Percentiles rank a stretch among this genome's conserved stretches.
Evolutionary conservation across 2,329 filamentous ascomycete species (phyloP).

Genomic region (Claviceps sp.): DNA sequence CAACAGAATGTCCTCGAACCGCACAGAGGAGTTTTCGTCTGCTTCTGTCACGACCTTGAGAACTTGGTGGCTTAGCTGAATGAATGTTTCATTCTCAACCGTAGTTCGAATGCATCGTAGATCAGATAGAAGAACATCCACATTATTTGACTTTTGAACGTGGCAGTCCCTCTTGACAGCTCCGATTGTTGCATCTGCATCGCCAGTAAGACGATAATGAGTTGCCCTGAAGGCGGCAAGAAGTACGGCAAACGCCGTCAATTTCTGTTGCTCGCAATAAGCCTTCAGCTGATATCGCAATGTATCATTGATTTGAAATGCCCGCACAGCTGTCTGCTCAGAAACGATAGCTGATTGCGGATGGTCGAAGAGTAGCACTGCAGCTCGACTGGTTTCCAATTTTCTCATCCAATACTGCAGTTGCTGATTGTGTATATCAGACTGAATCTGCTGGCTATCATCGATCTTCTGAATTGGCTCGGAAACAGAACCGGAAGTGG

Average conservation of each 20-base stretch:
- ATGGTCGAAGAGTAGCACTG: conserved; percentile 9
- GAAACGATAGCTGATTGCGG: conserved; percentile 8
- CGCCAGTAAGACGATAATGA: conserved; percentile 14
- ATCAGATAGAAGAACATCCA: conserved; percentile 14
- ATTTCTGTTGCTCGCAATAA: conserved; percentile 6
- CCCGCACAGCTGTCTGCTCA: conserved; percentile 5
- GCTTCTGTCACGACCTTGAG: background rate
- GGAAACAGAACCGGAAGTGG: background rate
- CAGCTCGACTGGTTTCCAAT: conserved; percentile 8
- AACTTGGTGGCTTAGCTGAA: conserved; percentile 8
- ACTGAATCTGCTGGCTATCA: background rate
- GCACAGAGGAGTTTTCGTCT: background rate
- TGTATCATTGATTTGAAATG: conserved; percentile 3
- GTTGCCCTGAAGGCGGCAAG: conserved; percentile 13
- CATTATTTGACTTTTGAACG: background rate
- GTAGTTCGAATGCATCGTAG: conserved; percentile 11
- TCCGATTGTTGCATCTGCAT: conserved; percentile 13
- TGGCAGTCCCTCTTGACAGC: conserved; percentile 10
- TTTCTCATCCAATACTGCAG: conserved; percentile 13
- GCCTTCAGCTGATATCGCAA: conserved; percentile 5
- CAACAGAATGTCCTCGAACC: background rate
- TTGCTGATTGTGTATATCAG: conserved; percentile 6
- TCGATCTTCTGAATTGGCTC: background rate
- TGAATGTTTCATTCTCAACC: background rate
- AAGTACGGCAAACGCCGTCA: conserved; percentile 9